Percentiles rank a stretch among this genome's conserved stretches.
Evolutionary conservation across 192 early-diverging fungal genomes (phyloP).

Genomic region (Pilaira anomala): DNA sequence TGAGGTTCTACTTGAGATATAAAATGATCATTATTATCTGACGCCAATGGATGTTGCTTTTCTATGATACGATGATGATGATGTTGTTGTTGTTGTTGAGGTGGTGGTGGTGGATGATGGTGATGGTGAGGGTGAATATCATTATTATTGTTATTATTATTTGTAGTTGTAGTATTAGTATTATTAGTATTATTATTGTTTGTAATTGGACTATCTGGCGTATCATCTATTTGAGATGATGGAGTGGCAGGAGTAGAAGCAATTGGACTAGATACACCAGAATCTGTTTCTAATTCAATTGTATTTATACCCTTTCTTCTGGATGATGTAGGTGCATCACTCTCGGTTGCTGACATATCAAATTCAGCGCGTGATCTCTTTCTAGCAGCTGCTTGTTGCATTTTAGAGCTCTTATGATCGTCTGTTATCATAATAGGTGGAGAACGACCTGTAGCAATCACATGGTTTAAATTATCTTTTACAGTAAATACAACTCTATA

Average conservation of each 20-base stretch:
- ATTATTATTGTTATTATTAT: not conserved
- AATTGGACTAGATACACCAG: constrained; percentile 37
- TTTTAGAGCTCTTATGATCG: constrained; percentile 82
- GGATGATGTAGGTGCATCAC: not conserved
- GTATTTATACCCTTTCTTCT: not conserved
- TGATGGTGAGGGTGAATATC: not conserved
- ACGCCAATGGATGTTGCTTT: not conserved
- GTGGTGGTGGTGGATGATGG: not conserved
- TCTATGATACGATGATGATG: not conserved
- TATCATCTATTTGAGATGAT: constrained; percentile 24
- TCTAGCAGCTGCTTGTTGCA: constrained; percentile 39
- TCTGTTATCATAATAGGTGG: constrained; percentile 87
- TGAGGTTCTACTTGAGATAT: constrained; percentile 1
- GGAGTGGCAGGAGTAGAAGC: constrained; percentile 38
- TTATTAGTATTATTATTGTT: not conserved
- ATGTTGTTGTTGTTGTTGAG: not conserved
- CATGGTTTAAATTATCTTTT: constrained; percentile 50
- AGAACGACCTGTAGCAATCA: constrained; percentile 70
- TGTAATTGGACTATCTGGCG: constrained; percentile 3
- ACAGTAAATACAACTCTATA: constrained; percentile 66
- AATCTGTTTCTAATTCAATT: constrained; percentile 31
- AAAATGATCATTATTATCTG: constrained; percentile 5
- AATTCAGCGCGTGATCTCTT: constrained; percentile 53
- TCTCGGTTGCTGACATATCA: constrained; percentile 20
- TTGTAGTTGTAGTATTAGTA: not conserved